Evolutionary conservation across 441 rosid species (phyloP), one percentile per base, ranked within the genome.

Genomic region (Corymbia citriodora): DNA sequence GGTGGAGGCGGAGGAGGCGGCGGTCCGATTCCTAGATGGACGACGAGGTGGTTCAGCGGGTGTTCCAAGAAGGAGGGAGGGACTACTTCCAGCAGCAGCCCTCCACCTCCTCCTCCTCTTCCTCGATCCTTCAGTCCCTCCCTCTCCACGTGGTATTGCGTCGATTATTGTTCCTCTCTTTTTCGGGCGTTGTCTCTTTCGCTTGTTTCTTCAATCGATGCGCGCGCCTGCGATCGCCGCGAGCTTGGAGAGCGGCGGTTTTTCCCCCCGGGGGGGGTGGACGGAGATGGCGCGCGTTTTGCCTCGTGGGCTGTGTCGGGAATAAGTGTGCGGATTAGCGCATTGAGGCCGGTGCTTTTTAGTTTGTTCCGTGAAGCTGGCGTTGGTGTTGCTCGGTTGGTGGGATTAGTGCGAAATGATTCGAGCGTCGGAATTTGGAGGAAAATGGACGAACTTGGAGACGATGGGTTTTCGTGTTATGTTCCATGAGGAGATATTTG

Each of bases 31-130:
- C 65, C n/a, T 52, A 88, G 87, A 98, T 98, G 99, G 99, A 98
- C 74, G 97, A 98, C 92, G 99, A 96, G 72, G 97, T 98, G 87
- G 98, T 98, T 54, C 99, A 98, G 94, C 96, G 99, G 92, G 98
- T 97, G 72, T 95, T 98, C 92, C 98, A 95, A 88, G 96, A 93
- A 89, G 98, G 99, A 90, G 99, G 99, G 55, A 94, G 99, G 70
- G 99, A 98, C 90, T 96, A 93, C 94, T 96, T 93, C 95, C 99
- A 95, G 89, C 99, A 96, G 89, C 97, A 93, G 55, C 96, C 99
- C 48, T 95, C 99, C 55, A 94, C 99, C 90, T 95, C 99, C 6
- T 91, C 98, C 55, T 95, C 98, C 19, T 92, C 92, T 21, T 92
- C 90, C 53, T 98, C 99, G 87, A 96, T 97, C 92, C 97, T 97